phyloP scores from a whole-genome alignment of 805 yeast species.

The Teunomyces tritomae region DNA sequence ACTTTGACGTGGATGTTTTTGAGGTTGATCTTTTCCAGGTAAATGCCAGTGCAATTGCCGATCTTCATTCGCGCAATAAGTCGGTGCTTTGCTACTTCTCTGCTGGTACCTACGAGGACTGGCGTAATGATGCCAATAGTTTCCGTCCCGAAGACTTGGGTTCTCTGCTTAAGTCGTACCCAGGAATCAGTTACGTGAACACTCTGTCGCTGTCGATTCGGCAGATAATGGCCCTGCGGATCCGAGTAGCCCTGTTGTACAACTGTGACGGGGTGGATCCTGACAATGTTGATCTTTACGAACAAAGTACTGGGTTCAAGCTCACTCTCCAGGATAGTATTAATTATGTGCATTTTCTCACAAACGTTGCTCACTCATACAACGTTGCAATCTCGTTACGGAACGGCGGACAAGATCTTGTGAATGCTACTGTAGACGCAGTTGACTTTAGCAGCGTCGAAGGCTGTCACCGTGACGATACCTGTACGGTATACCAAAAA shows the following conservation, averaged over 20 bases:
- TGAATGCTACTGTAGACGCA: conserved; percentile 12
- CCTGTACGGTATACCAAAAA: not conserved
- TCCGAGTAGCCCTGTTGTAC: conserved; percentile 17
- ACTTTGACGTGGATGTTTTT: not conserved
- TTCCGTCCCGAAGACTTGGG: conserved; percentile 21
- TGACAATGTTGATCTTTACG: conserved; percentile 27
- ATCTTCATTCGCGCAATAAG: conserved; percentile 16
- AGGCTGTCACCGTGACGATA: conserved; percentile 7
- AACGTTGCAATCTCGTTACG: conserved; percentile 22
- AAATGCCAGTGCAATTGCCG: conserved; percentile 8
- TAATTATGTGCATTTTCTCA: conserved; percentile 19
- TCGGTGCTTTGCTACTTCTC: conserved; percentile 29
- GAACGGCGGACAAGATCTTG: conserved; percentile 18
- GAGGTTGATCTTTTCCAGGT: conserved; percentile 21
- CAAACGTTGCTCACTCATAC: conserved; percentile 16
- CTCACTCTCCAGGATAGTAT: conserved; percentile 20
- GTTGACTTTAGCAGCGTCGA: conserved; percentile 27
- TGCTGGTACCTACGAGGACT: conserved; percentile 28
- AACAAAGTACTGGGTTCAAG: conserved; percentile 20
- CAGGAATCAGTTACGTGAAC: conserved; percentile 27
- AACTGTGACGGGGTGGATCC: conserved; percentile 30
- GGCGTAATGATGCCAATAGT: conserved; percentile 20
- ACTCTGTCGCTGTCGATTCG: conserved; percentile 16
- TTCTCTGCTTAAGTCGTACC: conserved; percentile 22
- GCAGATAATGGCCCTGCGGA: conserved; percentile 17